phyloP scores from a whole-genome alignment of 768 basidiomycete genomes.

The Chalciporus pseudorubinellus region DNA sequence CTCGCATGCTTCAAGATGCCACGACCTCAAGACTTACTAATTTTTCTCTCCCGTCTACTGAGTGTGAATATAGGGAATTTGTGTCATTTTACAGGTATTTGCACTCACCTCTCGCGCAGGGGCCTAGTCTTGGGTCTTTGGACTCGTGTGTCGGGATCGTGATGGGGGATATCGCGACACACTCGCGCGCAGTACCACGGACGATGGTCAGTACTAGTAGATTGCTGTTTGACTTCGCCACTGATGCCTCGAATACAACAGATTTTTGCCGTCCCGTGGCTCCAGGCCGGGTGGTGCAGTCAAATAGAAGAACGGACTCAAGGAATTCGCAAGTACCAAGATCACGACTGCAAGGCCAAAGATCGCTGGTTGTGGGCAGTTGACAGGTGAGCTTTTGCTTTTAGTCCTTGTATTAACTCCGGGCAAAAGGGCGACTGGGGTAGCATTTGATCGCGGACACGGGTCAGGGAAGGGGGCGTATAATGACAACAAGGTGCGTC shows the following conservation, averaged over 20 bases:
- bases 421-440: background rate
- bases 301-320: no score
- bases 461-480: background rate
- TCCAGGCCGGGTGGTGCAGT: background rate
- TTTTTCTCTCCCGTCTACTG: background rate
- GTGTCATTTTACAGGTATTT: background rate
- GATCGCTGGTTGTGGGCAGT: no score
- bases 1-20: no score
- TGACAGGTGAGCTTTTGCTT: no score
- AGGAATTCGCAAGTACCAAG: no score
- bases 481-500: constrained; percentile 22
- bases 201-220: background rate
- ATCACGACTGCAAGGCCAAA: no score
- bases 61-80: background rate
- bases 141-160: background rate
- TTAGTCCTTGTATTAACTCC: no score
- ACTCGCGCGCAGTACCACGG: background rate
- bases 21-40: background rate
- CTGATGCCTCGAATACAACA: no score
- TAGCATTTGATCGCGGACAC: background rate
- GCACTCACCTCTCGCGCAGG: background rate
- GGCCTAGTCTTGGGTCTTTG: background rate
- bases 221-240: no score
- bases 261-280: background rate
- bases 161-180: background rate